Conservation (phyloP, 176 grass and related monocot genomes). For the Oryza glaberrima region DNA sequence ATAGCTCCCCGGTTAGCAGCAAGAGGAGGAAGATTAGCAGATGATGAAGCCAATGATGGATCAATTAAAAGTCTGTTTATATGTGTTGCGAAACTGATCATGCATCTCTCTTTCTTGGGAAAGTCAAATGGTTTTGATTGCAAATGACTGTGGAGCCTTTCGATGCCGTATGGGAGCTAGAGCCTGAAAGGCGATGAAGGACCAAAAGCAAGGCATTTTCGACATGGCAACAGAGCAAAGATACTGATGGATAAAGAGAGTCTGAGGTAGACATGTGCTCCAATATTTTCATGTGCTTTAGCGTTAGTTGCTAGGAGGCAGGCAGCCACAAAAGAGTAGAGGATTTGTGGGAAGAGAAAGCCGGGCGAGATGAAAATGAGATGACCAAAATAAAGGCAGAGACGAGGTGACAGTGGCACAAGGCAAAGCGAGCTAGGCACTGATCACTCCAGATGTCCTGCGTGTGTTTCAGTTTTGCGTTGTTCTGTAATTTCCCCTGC, state of each 20-base stretch:
- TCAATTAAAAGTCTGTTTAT: neutral
- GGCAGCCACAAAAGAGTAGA: slow-evolving; percentile 28
- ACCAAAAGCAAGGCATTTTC: slow-evolving; percentile 37
- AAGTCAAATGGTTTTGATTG: slow-evolving; percentile 37
- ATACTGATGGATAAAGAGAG: slow-evolving; percentile 44
- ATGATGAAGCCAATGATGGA: slow-evolving; percentile 47
- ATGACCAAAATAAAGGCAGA: slow-evolving; percentile 37
- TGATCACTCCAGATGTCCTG: neutral
- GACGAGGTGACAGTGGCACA: slow-evolving; percentile 27
- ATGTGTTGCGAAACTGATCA: neutral
- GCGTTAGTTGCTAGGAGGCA: slow-evolving; percentile 15
- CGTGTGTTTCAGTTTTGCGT: slow-evolving; percentile 43
- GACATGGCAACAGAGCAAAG: slow-evolving; percentile 38
- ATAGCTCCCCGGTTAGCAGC: slow-evolving; percentile 56
- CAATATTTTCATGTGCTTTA: slow-evolving; percentile 16
- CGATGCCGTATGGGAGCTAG: slow-evolving; percentile 36
- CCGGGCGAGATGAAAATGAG: slow-evolving; percentile 34
- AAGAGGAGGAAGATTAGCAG: slow-evolving; percentile 94
- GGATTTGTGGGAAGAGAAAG: slow-evolving; percentile 44
- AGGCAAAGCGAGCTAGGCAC: slow-evolving; percentile 29
- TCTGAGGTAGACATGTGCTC: slow-evolving; percentile 5
- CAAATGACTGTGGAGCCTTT: slow-evolving; percentile 41
- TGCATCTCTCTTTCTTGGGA: neutral
- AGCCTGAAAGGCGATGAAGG: slow-evolving; percentile 31
- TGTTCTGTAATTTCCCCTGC: slow-evolving; percentile 53